Base-by-base conservation (phyloP, 805 yeast genomes). In the Lachancea sp. region DNA sequence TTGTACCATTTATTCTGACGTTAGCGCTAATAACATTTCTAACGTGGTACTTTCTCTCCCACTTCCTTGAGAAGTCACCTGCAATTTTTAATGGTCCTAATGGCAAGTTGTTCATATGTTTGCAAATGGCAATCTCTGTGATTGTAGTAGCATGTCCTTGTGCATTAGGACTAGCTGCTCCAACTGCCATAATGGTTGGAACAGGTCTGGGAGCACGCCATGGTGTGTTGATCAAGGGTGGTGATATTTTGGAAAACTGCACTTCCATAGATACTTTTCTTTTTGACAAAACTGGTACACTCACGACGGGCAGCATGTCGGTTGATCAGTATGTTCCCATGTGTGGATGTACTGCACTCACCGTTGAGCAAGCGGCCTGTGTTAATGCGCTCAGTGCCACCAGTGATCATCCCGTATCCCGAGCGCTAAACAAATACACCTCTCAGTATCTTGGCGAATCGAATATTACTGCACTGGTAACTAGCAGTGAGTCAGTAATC, bases 81-180 rank as follows among this genome's bases (percentile, higher is more conserved):
- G 56, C 52, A 2, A 66, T 73, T 8, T 79, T 80, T 54, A 61
- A 59, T 31, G 33, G 43, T 8, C 29, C 45, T 7, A 74, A 74
- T 47, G 85, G 87, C 8, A 71, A 72, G 38, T 70, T 78, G 47
- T 79, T 77, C 58, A 75, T 75, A 4, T 81, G 90, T 55, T 61
- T 94, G 42, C 79, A 83, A 52, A 72, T 89, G 34, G 81, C 95
- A 5, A 90, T 92, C 20, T 80, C 95, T 5, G 98, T 92, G 4
- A 76, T 94, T 48, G 96, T 92, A 8, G 97, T 92, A 36, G 98
- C 98, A 1, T 92, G 99, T 63, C 99, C 99, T 0, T 92, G 98
- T 71, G 97, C 98, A 0, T 65, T 92, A 18, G 99, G 98, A 2
- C 70, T 92, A 37, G 97, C 97, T 3, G 95, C 97, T 0, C 99